Evolutionary conservation across 2,329 filamentous ascomycete genomes (phyloP).

Genomic region (Cladophialophora immunda): DNA sequence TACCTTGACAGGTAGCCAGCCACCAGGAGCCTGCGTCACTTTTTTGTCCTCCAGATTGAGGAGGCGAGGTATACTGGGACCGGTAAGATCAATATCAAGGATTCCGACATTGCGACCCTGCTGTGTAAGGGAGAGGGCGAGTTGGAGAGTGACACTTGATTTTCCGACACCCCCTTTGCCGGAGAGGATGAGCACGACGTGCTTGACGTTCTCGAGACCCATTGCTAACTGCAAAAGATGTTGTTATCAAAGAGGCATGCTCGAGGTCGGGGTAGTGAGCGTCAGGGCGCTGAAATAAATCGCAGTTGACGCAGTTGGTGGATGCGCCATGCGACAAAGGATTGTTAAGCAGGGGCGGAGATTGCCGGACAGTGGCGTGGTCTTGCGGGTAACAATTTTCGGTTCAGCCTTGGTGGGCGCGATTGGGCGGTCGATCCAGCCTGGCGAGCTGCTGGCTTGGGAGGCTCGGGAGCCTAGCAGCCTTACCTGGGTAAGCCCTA

Average conservation of each 20-base stretch:
- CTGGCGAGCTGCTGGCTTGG: neutral
- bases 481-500: neutral
- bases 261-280: neutral
- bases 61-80: slow-evolving; percentile 94
- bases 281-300: neutral
- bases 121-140: slow-evolving; percentile 86
- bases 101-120: slow-evolving; percentile 91
- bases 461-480: neutral
- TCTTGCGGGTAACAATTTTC: slow-evolving; percentile 1
- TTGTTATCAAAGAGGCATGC: neutral
- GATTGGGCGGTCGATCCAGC: slow-evolving; percentile 8
- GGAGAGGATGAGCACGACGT: slow-evolving; percentile 71
- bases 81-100: slow-evolving; percentile 94
- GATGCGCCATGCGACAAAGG: slow-evolving; percentile 4
- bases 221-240: slow-evolving; percentile 25
- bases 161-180: slow-evolving; percentile 98
- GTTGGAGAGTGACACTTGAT: slow-evolving; percentile 95
- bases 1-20: slow-evolving; percentile 89
- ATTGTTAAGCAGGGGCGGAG: slow-evolving; percentile 29
- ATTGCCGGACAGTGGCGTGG: slow-evolving; percentile 21
- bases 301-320: slow-evolving; percentile 8
- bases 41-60: slow-evolving; percentile 89
- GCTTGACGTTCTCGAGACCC: slow-evolving; percentile 39
- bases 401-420: slow-evolving; percentile 16
- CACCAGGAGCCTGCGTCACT: slow-evolving; percentile 88